These are phyloP conservation scores for Flaveria bidentis DNA, from an alignment of 129 eudicot species.

Conservation along the genomic window DNA sequence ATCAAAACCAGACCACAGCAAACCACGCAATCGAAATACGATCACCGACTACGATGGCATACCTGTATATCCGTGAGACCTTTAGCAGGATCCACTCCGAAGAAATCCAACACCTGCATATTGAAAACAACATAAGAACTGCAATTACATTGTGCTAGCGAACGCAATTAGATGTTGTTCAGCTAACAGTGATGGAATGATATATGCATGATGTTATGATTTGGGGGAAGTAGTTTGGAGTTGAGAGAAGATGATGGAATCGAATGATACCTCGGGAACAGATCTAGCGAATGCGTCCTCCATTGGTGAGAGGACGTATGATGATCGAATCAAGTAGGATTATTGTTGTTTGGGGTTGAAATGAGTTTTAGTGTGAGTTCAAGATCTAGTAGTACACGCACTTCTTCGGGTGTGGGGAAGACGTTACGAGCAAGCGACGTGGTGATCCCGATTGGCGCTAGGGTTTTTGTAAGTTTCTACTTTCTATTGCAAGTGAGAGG, in stretches of 20 bases:
- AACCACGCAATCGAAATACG: background rate
- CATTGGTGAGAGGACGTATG: conserved; percentile 52
- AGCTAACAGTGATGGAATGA: background rate
- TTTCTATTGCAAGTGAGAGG: background rate
- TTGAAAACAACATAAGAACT: background rate
- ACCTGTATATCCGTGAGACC: conserved; percentile 88
- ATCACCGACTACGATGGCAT: background rate
- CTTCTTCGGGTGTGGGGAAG: conserved; percentile 12
- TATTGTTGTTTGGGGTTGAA: background rate
- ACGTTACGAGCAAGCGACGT: conserved; percentile 27
- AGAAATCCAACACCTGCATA: conserved; percentile 71
- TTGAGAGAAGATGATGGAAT: background rate
- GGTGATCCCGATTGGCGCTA: conserved; percentile 26
- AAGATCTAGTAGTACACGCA: conserved; percentile 11
- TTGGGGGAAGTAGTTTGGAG: conserved; percentile 1
- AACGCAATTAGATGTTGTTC: background rate
- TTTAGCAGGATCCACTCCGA: conserved; percentile 71
- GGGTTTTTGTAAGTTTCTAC: conserved; percentile 24
- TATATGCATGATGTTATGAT: background rate
- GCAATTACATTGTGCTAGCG: background rate
- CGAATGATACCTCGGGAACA: conserved; percentile 55
- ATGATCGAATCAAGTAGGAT: conserved; percentile 6
- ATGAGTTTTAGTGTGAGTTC: background rate
- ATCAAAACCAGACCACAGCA: background rate
- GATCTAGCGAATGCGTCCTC: conserved; percentile 95